Percentiles rank a stretch among this genome's conserved stretches.
These are phyloP conservation scores for Tagetes erecta DNA, from an alignment of 129 eudicot genomes.

Conservation along the genomic window DNA sequence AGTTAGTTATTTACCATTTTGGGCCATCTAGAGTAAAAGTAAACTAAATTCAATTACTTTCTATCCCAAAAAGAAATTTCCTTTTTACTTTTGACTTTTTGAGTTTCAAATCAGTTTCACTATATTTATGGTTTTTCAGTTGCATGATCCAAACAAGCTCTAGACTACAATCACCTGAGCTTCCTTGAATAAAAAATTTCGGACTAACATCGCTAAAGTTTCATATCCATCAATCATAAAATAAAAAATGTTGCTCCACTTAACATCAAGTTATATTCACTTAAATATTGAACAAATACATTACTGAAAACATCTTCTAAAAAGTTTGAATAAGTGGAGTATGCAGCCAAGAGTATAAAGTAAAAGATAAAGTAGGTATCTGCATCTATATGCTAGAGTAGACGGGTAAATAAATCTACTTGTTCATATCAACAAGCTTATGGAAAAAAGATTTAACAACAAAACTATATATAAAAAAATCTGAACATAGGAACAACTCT, in stretches of 20 bases:
- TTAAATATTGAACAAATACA: neutral
- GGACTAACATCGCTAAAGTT: neutral
- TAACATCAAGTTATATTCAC: neutral
- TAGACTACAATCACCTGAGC: neutral
- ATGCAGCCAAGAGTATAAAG: neutral
- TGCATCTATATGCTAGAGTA: neutral
- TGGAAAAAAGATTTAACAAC: neutral
- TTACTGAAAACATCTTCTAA: neutral
- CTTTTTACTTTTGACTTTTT: neutral
- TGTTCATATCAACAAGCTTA: neutral
- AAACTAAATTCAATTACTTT: neutral
- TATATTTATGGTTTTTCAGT: neutral
- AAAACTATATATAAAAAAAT: neutral
- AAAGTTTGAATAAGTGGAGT: neutral
- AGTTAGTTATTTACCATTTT: conserved; percentile 8
- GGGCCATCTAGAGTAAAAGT: neutral
- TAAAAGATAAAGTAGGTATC: neutral
- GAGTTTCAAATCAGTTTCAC: neutral
- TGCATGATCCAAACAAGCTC: neutral
- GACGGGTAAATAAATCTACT: neutral
- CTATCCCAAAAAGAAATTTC: neutral
- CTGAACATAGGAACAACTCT: neutral
- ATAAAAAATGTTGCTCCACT: neutral
- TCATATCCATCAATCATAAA: conserved; percentile 2
- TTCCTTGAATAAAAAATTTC: neutral